Base-by-base conservation (phyloP, 345 rosid species). In the Moricandia arvensis region DNA sequence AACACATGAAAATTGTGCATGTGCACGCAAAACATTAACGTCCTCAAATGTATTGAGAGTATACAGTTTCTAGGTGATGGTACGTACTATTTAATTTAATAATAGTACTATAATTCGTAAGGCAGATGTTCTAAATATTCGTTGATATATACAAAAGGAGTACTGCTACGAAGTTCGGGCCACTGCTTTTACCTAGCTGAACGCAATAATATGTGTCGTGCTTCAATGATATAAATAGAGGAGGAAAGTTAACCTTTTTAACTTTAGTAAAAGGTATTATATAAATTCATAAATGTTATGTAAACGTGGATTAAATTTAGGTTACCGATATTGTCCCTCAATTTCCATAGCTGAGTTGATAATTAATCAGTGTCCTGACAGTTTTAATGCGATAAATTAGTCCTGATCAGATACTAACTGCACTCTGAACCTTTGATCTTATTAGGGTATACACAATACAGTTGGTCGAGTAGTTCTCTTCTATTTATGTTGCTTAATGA, bases 1-100 rank as follows among this genome's bases (percentile, higher is more conserved):
- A n/a, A n/a, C 79, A 68, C 68, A 68, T 68, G 69, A 51, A 47
- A 75, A 34, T 75, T 68, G 68, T 68, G 74, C 73, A 60, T 75
- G 15, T 75, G 68, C 79, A 60, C 72, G 66, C 78, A 74, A 65
- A 74, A 66, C 72, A 55, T 41, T 38, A 68, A 30, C 58, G 71
- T 51, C 49, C 49, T 57, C 45, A 66, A 57, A 58, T 34, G 26
- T 43, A 31, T 58, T 29, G 31, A 29, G 5, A 73, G 43, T 37
- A 64, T 37, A 63, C 76, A 73, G 62, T 63, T 72, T 63, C 37
- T 34, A 35, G 68, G 75, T 51, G 51, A 63, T 63, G 26, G 63
- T 72, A 35, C 70, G 7, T 33, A 33, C 37, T 33, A 33, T 8
- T 53, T 31, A 27, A 31, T 47, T 63, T 15, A 51, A n/a, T 63